Percentiles rank a stretch among this genome's conserved stretches.
Conservation (phyloP, 2,329 filamentous ascomycete genomes). For the Ceratocystis huliohia region DNA sequence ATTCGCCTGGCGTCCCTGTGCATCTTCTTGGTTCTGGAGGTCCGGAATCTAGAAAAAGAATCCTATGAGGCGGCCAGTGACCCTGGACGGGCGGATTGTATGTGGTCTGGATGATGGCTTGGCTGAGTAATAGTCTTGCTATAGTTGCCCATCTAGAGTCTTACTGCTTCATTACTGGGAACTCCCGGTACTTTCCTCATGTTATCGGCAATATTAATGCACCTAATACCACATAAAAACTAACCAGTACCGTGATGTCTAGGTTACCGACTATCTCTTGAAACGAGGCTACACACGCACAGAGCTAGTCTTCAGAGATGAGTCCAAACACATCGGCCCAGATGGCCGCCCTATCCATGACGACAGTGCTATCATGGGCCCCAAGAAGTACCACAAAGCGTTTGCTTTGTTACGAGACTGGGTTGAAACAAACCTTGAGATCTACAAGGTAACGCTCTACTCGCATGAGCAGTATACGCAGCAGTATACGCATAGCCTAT, state of each 20-base stretch:
- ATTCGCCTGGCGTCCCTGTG: neutral
- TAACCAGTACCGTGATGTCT: neutral
- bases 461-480: neutral
- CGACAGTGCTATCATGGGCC: slow-evolving; percentile 49
- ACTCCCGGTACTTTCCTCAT: neutral
- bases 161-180: neutral
- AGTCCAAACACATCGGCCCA: slow-evolving; percentile 70
- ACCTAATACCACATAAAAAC: neutral
- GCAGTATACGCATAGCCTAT: neutral
- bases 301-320: slow-evolving; percentile 81
- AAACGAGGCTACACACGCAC: slow-evolving; percentile 92
- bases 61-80: neutral
- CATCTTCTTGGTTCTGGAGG: too few species aligned
- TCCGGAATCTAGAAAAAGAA: neutral
- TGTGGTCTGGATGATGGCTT: neutral
- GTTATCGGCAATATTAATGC: neutral
- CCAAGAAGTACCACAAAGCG: slow-evolving; percentile 65
- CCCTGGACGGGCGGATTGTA: neutral
- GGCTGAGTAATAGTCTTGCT: neutral
- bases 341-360: slow-evolving; percentile 61
- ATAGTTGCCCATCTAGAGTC: neutral
- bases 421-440: slow-evolving; percentile 82
- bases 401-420: slow-evolving; percentile 65
- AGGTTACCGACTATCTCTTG: slow-evolving; percentile 84
- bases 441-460: slow-evolving; percentile 63